Conservation (phyloP, 352 stramenopile genomes). For the Thraustochytrium striatum region DNA sequence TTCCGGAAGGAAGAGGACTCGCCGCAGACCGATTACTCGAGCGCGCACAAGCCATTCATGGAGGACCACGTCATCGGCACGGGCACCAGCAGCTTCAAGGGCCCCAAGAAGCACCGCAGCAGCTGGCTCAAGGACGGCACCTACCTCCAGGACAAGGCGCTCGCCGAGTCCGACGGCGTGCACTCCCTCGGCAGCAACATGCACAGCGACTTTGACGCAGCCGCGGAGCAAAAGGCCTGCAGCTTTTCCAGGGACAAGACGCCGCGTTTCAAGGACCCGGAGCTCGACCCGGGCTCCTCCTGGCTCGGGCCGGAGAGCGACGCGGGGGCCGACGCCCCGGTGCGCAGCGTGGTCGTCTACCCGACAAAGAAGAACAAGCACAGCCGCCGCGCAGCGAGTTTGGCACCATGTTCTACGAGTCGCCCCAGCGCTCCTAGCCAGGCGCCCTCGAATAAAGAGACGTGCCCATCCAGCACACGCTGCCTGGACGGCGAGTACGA, state of each 20-base stretch:
- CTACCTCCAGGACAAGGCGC: conserved; percentile 6
- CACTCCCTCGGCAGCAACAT: neutral
- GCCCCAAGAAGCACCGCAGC: neutral
- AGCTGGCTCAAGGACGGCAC: conserved; percentile 8
- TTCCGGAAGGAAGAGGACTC: neutral
- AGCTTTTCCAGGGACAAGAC: neutral
- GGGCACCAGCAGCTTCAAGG: conserved; percentile 28
- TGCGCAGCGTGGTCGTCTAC: neutral
- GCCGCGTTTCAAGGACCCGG: neutral
- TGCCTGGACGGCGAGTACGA: no score
- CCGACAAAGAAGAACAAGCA: neutral
- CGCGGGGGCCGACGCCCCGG: neutral
- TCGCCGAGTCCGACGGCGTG: conserved; percentile 9
- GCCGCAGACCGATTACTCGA: neutral
- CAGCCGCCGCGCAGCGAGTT: neutral
- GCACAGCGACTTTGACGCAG: neutral
- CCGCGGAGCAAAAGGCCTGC: neutral
- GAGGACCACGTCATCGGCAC: neutral
- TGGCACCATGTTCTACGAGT: neutral
- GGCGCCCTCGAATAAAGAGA: no score
- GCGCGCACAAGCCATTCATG: neutral
- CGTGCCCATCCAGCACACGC: no score
- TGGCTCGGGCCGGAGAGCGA: neutral
- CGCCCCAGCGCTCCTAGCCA: neutral
- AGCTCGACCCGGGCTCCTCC: neutral